Conservation (phyloP, 148 eudicot species). For the Talinum fruticosum region DNA sequence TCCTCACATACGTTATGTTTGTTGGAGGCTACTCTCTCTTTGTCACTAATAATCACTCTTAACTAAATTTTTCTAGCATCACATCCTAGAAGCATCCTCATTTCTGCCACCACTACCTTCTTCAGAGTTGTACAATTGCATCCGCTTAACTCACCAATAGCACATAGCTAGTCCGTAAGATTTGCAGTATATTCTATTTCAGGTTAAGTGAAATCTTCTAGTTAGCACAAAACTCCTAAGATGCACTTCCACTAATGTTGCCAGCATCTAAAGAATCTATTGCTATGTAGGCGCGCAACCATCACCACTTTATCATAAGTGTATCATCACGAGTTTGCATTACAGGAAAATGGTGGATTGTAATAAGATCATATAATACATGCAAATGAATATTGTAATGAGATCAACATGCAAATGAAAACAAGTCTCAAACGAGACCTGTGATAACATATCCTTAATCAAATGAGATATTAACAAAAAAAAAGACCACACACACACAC, state of each 20-base stretch:
- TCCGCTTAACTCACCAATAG: not conserved
- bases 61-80: not conserved
- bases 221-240: not conserved
- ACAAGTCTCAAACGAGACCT: too few relatives aligned
- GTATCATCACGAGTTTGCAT: too few relatives aligned
- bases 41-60: not conserved
- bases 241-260: not conserved
- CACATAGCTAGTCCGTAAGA: not conserved
- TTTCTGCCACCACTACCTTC: not conserved
- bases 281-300: too few relatives aligned
- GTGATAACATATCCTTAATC: too few relatives aligned
- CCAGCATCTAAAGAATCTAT: too few relatives aligned
- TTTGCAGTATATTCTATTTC: not conserved
- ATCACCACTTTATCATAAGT: too few relatives aligned
- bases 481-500: too few relatives aligned
- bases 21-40: not conserved
- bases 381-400: too few relatives aligned
- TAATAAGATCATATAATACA: too few relatives aligned
- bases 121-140: not conserved
- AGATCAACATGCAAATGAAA: too few relatives aligned
- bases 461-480: too few relatives aligned
- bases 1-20: not conserved
- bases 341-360: too few relatives aligned
- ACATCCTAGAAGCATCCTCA: not conserved
- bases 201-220: not conserved